These are phyloP conservation scores for Paramecium biaurelia DNA, from an alignment of 73 alveolate genomes.

Conservation along the genomic window DNA sequence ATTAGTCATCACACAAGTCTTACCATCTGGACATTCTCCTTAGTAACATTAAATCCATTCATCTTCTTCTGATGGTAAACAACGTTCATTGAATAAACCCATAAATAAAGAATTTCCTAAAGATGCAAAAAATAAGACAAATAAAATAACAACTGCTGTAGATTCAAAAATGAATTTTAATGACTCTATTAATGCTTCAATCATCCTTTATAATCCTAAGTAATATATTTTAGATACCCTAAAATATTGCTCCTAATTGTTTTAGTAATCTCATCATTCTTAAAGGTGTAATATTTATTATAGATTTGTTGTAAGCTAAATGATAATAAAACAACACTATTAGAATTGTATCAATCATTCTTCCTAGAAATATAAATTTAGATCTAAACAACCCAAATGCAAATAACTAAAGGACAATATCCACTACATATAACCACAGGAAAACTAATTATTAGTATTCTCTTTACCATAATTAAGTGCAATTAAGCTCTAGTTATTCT, in stretches of 20 bases:
- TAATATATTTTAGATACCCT: not conserved
- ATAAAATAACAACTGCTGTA: not conserved
- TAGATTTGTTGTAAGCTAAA: not conserved
- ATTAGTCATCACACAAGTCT: not conserved
- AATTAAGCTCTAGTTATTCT: not conserved
- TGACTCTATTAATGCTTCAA: not conserved
- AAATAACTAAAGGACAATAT: not conserved
- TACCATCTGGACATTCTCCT: slow-evolving; percentile 24
- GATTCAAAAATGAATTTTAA: not conserved
- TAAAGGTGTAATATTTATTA: not conserved
- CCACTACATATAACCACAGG: not conserved
- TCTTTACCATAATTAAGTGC: not conserved
- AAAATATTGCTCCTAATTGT: not conserved
- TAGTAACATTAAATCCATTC: slow-evolving; percentile 11
- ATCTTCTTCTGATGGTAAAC: slow-evolving; percentile 8
- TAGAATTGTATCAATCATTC: not conserved
- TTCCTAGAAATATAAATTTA: not conserved
- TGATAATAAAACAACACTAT: not conserved
- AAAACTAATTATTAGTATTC: not conserved
- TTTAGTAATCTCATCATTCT: slow-evolving; percentile 3
- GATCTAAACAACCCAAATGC: slow-evolving; percentile 16
- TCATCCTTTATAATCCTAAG: not conserved
- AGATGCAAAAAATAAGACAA: not conserved
- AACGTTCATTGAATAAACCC: slow-evolving; percentile 7
- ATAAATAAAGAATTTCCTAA: not conserved